Conservation (phyloP, 108 stramenopile genomes). For the Cyclotella baltica region DNA sequence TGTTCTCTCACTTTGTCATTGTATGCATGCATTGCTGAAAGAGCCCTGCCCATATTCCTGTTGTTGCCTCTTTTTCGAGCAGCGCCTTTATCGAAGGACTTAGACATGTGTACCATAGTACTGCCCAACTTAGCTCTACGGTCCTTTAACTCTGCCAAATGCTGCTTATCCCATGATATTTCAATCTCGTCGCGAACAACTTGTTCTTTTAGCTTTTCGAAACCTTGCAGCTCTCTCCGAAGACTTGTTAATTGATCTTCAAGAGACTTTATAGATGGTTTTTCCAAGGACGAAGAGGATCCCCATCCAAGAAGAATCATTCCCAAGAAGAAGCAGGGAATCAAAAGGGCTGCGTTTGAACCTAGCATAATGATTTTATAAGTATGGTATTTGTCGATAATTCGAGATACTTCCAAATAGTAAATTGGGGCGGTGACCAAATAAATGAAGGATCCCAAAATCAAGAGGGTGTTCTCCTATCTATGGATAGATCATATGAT, state of each 20-base stretch:
- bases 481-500: neutral
- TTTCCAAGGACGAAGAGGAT: neutral
- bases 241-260: neutral
- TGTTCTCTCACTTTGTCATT: conserved; percentile 1
- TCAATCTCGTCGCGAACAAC: conserved; percentile 3
- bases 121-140: neutral
- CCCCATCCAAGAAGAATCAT: neutral
- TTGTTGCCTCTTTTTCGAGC: neutral
- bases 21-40: neutral
- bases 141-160: neutral
- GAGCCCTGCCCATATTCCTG: neutral
- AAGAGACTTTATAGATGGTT: neutral
- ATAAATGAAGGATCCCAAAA: too few species aligned
- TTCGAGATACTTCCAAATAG: too few species aligned
- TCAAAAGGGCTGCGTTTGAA: neutral
- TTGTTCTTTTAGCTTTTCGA: conserved; percentile 11
- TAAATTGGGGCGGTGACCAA: too few species aligned
- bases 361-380: neutral
- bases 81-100: neutral
- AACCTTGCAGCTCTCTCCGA: neutral
- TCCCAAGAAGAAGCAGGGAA: neutral
- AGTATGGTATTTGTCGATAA: neutral
- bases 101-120: neutral
- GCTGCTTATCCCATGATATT: conserved; percentile 6
- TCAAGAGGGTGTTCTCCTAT: too few species aligned